These are phyloP conservation scores for Polygonum aviculare DNA, from an alignment of 148 eudicot species.

Conservation along the genomic window DNA sequence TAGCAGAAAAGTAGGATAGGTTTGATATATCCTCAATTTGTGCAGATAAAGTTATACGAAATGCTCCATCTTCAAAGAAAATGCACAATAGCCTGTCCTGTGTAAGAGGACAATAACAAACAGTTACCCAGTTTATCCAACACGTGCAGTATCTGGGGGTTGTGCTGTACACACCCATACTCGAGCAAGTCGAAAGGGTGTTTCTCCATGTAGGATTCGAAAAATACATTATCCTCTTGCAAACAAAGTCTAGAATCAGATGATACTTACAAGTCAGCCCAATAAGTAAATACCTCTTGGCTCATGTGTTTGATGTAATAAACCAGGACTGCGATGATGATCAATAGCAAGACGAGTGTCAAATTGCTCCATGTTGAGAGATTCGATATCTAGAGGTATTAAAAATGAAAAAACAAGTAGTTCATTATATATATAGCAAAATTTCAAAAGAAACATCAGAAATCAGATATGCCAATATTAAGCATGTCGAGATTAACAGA, in stretches of 20 bases:
- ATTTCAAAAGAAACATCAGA: neutral
- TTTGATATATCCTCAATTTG: neutral
- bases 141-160: too few species aligned
- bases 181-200: too few species aligned
- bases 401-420: constrained; percentile 11
- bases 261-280: neutral
- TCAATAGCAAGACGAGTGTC: constrained; percentile 79
- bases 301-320: constrained; percentile 68
- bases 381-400: constrained; percentile 55
- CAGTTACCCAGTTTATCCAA: too few species aligned
- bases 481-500: neutral
- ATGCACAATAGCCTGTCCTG: neutral
- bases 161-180: too few species aligned
- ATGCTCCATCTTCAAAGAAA: neutral
- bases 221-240: neutral
- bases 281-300: constrained; percentile 44
- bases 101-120: neutral
- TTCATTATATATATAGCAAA: neutral
- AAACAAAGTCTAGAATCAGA: neutral
- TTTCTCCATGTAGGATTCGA: neutral
- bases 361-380: constrained; percentile 73
- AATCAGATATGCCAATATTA: neutral
- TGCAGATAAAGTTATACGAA: neutral
- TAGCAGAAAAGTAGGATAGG: neutral
- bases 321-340: constrained; percentile 65